A percentile compares a stretch with the other conserved stretches of the same genome.
Conservation (phyloP, 148 eudicot genomes). For the Vaccinium macrocarpon region DNA sequence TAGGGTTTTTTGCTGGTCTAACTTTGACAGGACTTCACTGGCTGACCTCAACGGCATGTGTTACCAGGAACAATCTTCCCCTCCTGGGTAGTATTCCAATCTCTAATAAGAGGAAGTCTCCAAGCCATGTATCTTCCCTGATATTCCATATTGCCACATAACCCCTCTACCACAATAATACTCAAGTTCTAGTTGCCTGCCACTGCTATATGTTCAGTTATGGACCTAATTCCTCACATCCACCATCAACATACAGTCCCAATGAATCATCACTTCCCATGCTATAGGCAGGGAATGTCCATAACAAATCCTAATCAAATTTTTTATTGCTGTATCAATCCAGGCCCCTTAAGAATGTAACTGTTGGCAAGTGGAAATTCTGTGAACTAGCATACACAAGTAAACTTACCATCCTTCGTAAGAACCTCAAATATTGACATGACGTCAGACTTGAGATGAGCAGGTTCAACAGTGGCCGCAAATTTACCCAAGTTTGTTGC, state of each 20-base stretch:
- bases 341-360: neutral
- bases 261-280: no score
- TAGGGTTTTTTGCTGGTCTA: neutral
- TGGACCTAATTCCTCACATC: neutral
- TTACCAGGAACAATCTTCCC: neutral
- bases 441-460: conserved; percentile 80
- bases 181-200: neutral
- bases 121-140: neutral
- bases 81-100: neutral
- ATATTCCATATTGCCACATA: neutral
- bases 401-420: conserved; percentile 79
- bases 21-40: neutral
- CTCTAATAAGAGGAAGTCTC: neutral
- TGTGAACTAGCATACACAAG: neutral
- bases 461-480: conserved; percentile 90
- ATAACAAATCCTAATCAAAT: no score
- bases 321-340: neutral
- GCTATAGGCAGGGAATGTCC: no score
- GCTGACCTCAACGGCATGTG: neutral
- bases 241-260: neutral
- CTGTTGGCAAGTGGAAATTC: neutral
- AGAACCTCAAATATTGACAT: conserved; percentile 90
- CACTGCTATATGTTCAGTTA: neutral
- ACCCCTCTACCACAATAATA: neutral
- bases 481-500: conserved; percentile 95